phyloP scores from a whole-genome alignment of 192 early-diverging fungal species.

The Backusella sp. region DNA sequence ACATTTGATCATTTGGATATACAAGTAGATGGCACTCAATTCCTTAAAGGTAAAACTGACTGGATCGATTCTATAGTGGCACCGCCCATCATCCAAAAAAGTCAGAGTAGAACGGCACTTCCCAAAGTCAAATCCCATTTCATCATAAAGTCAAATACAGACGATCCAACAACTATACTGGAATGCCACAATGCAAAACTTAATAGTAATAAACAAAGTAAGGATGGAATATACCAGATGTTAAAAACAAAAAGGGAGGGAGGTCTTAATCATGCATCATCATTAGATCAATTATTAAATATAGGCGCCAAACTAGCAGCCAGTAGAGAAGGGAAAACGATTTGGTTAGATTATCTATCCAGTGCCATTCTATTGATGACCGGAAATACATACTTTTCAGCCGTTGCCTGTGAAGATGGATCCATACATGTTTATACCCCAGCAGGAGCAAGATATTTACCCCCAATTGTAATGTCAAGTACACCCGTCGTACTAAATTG shows the following conservation, averaged over 20 bases:
- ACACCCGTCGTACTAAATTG: slow-evolving; percentile 59
- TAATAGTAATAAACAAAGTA: slow-evolving; percentile 2
- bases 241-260: neutral
- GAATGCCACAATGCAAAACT: slow-evolving; percentile 33
- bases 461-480: slow-evolving; percentile 62
- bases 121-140: slow-evolving; percentile 46
- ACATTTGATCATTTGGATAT: slow-evolving; percentile 12
- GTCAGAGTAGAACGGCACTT: slow-evolving; percentile 44
- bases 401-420: slow-evolving; percentile 65
- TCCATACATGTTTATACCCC: slow-evolving; percentile 63
- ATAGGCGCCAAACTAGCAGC: slow-evolving; percentile 17
- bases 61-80: slow-evolving; percentile 39
- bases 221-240: neutral
- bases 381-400: slow-evolving; percentile 57
- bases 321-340: slow-evolving; percentile 31
- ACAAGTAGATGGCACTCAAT: neutral
- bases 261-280: neutral
- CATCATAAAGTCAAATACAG: slow-evolving; percentile 5
- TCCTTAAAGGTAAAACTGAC: slow-evolving; percentile 4
- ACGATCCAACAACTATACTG: slow-evolving; percentile 24
- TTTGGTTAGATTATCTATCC: slow-evolving; percentile 63
- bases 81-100: slow-evolving; percentile 39
- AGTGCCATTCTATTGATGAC: slow-evolving; percentile 56
- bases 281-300: neutral
- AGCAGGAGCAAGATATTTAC: slow-evolving; percentile 67